Evolutionary conservation across 495 filamentous ascomycete species (phyloP), one percentile per base, ranked within the genome.

Genomic region (Elasticomyces elasticus): DNA sequence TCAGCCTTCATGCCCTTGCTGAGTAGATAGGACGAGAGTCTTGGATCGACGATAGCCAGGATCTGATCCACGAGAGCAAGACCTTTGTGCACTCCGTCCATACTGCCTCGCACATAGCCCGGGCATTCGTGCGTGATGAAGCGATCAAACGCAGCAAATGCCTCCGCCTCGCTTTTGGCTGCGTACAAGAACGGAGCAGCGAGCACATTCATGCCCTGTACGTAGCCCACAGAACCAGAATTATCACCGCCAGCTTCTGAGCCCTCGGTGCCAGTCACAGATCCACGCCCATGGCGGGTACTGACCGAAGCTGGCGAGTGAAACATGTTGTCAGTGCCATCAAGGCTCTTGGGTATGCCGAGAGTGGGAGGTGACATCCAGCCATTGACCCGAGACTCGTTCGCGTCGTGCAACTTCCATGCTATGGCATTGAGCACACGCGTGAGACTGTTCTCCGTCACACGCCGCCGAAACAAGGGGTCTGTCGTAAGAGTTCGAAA

Each of bases 171-270:
- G 62, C 87, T 94, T 55, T 87, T 83, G 17, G 92, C 89, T 2
- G 90, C 89, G 68, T 99, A 99, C 38, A 97, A 76, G 62, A 99
- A 96, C 0, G 92, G 94, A 9, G 92, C 92, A 31, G 87, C 90
- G n/a, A 98, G 79, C n/a, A 97, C 91, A 65, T 97, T 98, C 92
- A 98, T 97, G 53, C 92, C 92, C 66, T 99, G 92, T 5, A 97
- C 94, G 66, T 99, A 99, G 49, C 86, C 87, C 12, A 86, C 85
- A 13, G 82, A 77, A 7, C 41, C 41, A 0, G 42, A 25, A 54
- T 85, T 82, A 15, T 71, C 72, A 30, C 55, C 70, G 28, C 55
- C 68, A 10, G 60, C 66, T 43, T 82, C 77, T 22, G 77, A 81
- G 41, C 75, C 78, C 58, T 84, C 80, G 5, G 76, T 59, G 5